Evolutionary conservation across 768 basidiomycete species (phyloP).

Genomic region (Amanita rubescens): DNA sequence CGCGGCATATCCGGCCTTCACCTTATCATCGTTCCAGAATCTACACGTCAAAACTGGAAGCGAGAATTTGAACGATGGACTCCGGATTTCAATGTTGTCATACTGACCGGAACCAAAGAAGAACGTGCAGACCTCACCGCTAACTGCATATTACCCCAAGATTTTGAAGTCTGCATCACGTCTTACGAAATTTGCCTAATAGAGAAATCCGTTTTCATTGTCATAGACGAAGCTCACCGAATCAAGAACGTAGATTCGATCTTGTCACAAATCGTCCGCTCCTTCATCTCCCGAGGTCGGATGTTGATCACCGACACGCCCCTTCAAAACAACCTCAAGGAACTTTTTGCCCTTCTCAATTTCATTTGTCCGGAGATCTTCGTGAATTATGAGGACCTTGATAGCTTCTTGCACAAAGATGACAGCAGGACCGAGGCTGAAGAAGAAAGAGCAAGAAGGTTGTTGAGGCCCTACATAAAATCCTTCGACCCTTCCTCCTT

Average conservation of each 20-base stretch:
- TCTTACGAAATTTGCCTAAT: constrained; percentile 97
- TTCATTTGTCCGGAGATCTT: constrained; percentile 98
- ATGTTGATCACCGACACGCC: constrained; percentile 96
- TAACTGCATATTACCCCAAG: constrained; percentile 77
- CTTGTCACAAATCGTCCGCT: constrained; percentile 83
- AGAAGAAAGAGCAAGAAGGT: constrained; percentile 86
- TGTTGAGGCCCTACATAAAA: constrained; percentile 84
- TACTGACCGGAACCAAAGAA: constrained; percentile 84
- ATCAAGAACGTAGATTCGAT: constrained; percentile 99
- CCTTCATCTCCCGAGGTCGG: constrained; percentile 82
- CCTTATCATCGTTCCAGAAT: constrained; percentile 96
- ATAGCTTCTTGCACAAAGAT: constrained; percentile 82
- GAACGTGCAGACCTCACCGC: constrained; percentile 78
- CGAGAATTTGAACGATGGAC: constrained; percentile 92
- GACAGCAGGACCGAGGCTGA: constrained; percentile 56
- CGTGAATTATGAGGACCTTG: constrained; percentile 84
- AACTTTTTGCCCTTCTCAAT: too few relatives aligned
- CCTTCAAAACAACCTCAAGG: constrained; percentile 92
- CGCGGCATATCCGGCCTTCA: constrained; percentile 74
- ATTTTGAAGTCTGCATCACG: constrained; percentile 93
- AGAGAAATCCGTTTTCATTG: constrained; percentile 79
- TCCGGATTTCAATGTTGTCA: constrained; percentile 73
- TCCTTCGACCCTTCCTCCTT: constrained; percentile 38
- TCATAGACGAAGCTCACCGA: constrained; percentile 96
- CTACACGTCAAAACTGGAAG: constrained; percentile 94